Base-by-base conservation (phyloP, 495 filamentous ascomycete species). In the Platismatia glauca region DNA sequence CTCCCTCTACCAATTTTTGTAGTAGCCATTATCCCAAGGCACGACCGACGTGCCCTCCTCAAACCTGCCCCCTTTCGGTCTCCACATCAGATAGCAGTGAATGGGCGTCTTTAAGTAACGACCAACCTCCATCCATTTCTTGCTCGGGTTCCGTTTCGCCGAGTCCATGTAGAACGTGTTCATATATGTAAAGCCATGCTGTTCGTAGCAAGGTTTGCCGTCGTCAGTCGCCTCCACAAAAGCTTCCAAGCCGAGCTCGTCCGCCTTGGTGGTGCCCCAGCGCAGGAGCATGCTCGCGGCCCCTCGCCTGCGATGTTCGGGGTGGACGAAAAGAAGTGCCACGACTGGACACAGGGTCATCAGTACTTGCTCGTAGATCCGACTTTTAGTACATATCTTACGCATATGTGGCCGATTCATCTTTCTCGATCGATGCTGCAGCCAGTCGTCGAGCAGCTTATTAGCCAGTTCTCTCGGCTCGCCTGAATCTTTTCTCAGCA, bases 211-310 rank as follows among this genome's bases (percentile, higher is more conserved):
- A 12, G 65, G 57, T 24, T 73, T 71, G 16, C 76, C 79, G 20
- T 67, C 56, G n/a, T 73, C 71, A 9, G 76, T 77, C 7, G 77
- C 59, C 61, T 80, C 75, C 13, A 78, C 67, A 38, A 75, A 78
- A 52, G 75, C 69, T 48, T 72, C 71, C 4, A 80, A 60, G 24
- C 70, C 69, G 29, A 77, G 46, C 46, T 74, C 68, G 58, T 77
- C 76, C 2, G 56, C 73, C 69, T 53, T 72, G 12, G 63, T 4
- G 27, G 52, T 69, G 16, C 78, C 78, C 78, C 77, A 81, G 41
- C 74, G 60, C 59, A 79, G 70, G 34, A 80, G 64, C 53, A 73
- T 57, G 34, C 68, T 67, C 16, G 72, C 77, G 33, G 67, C 70
- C 6, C 77, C 77, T 27, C 72, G 72, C 22, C 60, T 59, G 22